Evolutionary conservation across 164 flowering plant genomes (phyloP).

Genomic region (Magnolia changhungtana): DNA sequence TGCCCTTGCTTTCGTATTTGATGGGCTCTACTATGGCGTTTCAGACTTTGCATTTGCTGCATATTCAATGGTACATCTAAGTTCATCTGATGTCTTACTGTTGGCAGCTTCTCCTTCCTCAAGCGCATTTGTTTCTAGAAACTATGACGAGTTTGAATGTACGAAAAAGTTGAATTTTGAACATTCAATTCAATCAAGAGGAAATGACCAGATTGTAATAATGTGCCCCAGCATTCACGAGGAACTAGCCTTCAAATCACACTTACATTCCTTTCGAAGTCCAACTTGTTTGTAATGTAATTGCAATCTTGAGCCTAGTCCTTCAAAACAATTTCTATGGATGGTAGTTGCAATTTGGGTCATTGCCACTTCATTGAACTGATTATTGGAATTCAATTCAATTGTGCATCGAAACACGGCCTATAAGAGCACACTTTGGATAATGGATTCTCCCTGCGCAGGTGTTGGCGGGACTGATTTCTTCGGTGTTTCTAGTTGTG

Average conservation of each 20-base stretch:
- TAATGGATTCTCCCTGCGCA: slow-evolving; percentile 23
- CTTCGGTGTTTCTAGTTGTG: slow-evolving; percentile 60
- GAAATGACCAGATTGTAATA: too few relatives aligned
- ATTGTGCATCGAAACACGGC: not conserved
- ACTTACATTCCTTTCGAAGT: not conserved
- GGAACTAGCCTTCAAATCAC: not conserved
- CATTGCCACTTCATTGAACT: not conserved
- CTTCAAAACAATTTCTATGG: not conserved
- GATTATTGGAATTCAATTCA: not conserved
- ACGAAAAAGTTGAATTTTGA: too few relatives aligned
- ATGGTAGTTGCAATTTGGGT: not conserved
- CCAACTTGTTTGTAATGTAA: not conserved
- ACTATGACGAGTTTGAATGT: too few relatives aligned
- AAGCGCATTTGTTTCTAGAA: too few relatives aligned
- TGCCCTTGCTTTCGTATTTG: slow-evolving; percentile 94
- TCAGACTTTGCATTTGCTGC: slow-evolving; percentile 95
- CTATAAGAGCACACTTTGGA: not conserved
- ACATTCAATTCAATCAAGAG: too few relatives aligned
- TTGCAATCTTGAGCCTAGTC: not conserved
- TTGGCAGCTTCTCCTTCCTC: not conserved
- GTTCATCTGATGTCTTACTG: not conserved
- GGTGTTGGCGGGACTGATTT: slow-evolving; percentile 59
- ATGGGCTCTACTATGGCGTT: slow-evolving; percentile 96
- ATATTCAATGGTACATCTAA: slow-evolving; percentile 71
- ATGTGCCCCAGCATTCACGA: not conserved